A percentile compares a stretch with the other conserved stretches of the same genome.
phyloP scores from a whole-genome alignment of 495 filamentous ascomycete species.

The Bryoglossum gracile region DNA sequence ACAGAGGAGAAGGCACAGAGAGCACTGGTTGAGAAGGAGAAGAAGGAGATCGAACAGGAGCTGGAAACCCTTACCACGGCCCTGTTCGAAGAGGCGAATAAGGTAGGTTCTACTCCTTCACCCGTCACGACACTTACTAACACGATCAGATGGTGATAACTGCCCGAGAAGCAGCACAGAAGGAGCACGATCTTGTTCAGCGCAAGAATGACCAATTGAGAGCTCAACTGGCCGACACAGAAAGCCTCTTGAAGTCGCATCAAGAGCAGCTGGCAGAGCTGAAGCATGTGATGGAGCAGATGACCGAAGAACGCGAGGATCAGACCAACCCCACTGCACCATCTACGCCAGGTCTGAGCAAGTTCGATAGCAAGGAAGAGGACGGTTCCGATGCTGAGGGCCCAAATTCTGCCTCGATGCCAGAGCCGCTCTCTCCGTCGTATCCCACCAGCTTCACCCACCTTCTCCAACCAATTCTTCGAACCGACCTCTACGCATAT shows the following conservation, averaged over 20 bases:
- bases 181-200: constrained; percentile 66
- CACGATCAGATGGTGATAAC: constrained; percentile 76
- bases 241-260: constrained; percentile 77
- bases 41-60: constrained; percentile 70
- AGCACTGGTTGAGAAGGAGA: constrained; percentile 57
- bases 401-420: constrained; percentile 36
- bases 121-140: constrained; percentile 26
- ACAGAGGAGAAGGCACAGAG: constrained; percentile 55
- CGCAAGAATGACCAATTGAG: constrained; percentile 74
- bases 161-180: constrained; percentile 52
- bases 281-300: constrained; percentile 84
- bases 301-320: constrained; percentile 70
- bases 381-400: constrained; percentile 30
- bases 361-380: constrained; percentile 40
- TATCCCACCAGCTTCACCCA: constrained; percentile 82
- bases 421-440: constrained; percentile 60
- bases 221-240: constrained; percentile 72
- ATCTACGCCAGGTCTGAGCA: constrained; percentile 52
- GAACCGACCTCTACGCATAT: constrained; percentile 72
- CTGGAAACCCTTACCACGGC: constrained; percentile 82
- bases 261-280: constrained; percentile 90
- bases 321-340: constrained; percentile 41
- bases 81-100: constrained; percentile 92
- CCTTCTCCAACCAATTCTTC: constrained; percentile 71
- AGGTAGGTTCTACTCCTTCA: constrained; percentile 36